A percentile compares a stretch with the other conserved stretches of the same genome.
phyloP scores from a whole-genome alignment of 2,329 filamentous ascomycete species.

The Trichophyton rubrum region DNA sequence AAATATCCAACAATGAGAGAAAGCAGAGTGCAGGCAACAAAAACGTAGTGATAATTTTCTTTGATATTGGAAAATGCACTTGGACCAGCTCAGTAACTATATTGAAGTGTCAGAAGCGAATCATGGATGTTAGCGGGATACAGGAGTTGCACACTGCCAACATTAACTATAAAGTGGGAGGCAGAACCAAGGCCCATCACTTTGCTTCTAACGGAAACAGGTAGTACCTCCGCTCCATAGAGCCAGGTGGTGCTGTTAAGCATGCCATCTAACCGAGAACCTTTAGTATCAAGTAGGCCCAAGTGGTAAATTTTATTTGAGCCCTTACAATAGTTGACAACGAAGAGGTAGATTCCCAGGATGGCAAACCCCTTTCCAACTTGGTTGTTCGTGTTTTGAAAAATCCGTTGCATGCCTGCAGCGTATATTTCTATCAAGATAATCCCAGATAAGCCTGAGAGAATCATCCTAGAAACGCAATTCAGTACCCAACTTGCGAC shows the following conservation, averaged over 20 bases:
- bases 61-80: constrained; percentile 45
- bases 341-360: constrained; percentile 48
- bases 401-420: constrained; percentile 46
- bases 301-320: neutral
- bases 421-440: constrained; percentile 48
- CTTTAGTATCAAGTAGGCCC: neutral
- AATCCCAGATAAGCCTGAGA: constrained; percentile 41
- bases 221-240: constrained; percentile 45
- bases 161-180: constrained; percentile 45
- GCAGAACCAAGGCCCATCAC: constrained; percentile 45
- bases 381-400: constrained; percentile 43
- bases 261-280: constrained; percentile 33
- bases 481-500: neutral
- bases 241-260: constrained; percentile 45
- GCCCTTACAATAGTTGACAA: constrained; percentile 41
- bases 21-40: constrained; percentile 41
- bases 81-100: constrained; percentile 42
- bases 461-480: constrained; percentile 38
- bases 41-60: constrained; percentile 52
- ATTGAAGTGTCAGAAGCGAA: neutral
- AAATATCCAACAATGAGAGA: constrained; percentile 43
- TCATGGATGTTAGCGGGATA: neutral
- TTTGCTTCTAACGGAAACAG: constrained; percentile 42
- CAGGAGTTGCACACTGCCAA: constrained; percentile 28
- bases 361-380: constrained; percentile 49